Conservation (phyloP, 2,329 filamentous ascomycete species). For the Chrysoporthe austroafricana region DNA sequence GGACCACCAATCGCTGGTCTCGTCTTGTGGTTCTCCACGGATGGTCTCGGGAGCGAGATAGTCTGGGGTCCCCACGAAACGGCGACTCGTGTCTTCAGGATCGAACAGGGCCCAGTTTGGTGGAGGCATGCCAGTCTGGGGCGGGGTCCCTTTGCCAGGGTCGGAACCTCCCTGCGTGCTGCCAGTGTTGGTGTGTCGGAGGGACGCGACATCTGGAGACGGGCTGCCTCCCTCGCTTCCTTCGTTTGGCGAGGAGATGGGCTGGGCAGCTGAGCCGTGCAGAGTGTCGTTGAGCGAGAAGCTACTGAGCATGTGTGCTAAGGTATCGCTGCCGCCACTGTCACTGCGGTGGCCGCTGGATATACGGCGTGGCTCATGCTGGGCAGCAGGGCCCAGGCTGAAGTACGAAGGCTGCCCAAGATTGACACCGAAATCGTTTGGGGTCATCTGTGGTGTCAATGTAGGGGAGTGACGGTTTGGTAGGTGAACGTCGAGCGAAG, state of each 20-base stretch:
- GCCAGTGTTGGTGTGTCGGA: slow-evolving; percentile 58
- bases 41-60: slow-evolving; percentile 98
- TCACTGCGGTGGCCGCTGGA: slow-evolving; percentile 88
- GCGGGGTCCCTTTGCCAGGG: slow-evolving; percentile 62
- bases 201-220: slow-evolving; percentile 75
- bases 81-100: slow-evolving; percentile 87
- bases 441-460: slow-evolving; percentile 84
- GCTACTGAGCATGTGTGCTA: slow-evolving; percentile 80
- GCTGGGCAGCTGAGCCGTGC: slow-evolving; percentile 45
- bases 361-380: slow-evolving; percentile 66
- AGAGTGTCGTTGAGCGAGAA: slow-evolving; percentile 73
- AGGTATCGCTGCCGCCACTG: slow-evolving; percentile 84
- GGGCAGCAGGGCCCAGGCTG: slow-evolving; percentile 61
- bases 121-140: slow-evolving; percentile 74
- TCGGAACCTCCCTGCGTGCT: slow-evolving; percentile 48
- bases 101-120: slow-evolving; percentile 94
- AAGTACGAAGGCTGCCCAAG: slow-evolving; percentile 93
- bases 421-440: slow-evolving; percentile 66
- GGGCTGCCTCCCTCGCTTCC: slow-evolving; percentile 70
- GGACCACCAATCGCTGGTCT: slow-evolving; percentile 99
- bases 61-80: slow-evolving; percentile 95
- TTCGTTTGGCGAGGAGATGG: slow-evolving; percentile 67
- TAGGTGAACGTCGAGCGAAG: slow-evolving; percentile 84
- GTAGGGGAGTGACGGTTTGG: slow-evolving; percentile 73
- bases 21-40: slow-evolving; percentile 91